Conservation (phyloP, 805 yeast genomes). For the Candida glaebosa region DNA sequence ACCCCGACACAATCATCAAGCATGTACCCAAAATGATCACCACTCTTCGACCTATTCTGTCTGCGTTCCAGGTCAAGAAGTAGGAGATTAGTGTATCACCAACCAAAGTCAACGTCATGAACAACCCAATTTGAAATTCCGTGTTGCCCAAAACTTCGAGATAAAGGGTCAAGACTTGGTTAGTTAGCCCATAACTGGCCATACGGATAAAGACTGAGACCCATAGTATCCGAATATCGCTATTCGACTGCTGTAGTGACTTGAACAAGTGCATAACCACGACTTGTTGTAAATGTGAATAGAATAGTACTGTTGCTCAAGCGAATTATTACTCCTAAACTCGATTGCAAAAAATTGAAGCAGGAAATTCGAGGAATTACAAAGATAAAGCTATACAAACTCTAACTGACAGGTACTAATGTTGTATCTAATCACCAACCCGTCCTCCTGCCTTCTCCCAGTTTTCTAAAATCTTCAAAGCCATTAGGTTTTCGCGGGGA, state of each 20-base stretch:
- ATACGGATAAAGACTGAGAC: conserved; percentile 65
- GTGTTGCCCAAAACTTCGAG: conserved; percentile 52
- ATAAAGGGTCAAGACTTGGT: conserved; percentile 71
- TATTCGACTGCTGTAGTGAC: conserved; percentile 35
- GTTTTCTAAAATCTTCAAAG: too few species aligned
- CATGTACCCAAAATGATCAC: conserved; percentile 63
- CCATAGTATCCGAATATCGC: conserved; percentile 65
- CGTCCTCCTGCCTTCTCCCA: too few species aligned
- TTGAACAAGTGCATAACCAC: conserved; percentile 27
- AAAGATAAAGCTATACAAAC: too few species aligned
- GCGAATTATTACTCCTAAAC: too few species aligned
- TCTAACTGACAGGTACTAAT: too few species aligned
- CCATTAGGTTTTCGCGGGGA: too few species aligned
- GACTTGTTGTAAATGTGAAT: too few species aligned
- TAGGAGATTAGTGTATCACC: conserved; percentile 79
- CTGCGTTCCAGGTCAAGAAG: conserved; percentile 74
- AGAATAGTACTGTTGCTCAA: too few species aligned
- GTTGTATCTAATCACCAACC: too few species aligned
- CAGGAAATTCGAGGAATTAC: too few species aligned
- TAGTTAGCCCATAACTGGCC: conserved; percentile 74
- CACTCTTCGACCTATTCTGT: conserved; percentile 59
- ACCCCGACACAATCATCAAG: conserved; percentile 67
- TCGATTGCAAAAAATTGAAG: too few species aligned
- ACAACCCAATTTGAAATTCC: conserved; percentile 63
- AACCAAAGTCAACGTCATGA: conserved; percentile 75